These are phyloP conservation scores for Prunus mongolica DNA, from an alignment of 306 rosid genomes.

Conservation along the genomic window DNA sequence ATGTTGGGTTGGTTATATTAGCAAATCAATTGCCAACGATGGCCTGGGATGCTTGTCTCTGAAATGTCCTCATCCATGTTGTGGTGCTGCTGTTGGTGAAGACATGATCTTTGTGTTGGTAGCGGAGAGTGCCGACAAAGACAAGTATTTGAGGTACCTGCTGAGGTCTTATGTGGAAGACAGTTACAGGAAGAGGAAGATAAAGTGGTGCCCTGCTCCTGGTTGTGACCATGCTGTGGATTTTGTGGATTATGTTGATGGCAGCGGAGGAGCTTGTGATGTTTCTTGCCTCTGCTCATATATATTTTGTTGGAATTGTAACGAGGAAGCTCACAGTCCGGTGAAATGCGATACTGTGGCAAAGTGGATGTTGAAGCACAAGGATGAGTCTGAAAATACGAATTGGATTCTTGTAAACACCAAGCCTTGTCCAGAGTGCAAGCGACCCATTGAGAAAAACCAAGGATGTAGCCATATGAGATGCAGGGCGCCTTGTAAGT, in stretches of 20 bases:
- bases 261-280: slow-evolving; percentile 49
- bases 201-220: slow-evolving; percentile 93
- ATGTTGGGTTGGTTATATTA: slow-evolving; percentile 74
- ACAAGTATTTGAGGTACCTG: slow-evolving; percentile 64
- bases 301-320: slow-evolving; percentile 82
- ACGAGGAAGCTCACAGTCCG: slow-evolving; percentile 86
- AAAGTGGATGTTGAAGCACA: slow-evolving; percentile 69
- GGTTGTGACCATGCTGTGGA: slow-evolving; percentile 69
- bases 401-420: slow-evolving; percentile 90
- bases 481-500: slow-evolving; percentile 78
- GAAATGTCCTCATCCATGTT: slow-evolving; percentile 78
- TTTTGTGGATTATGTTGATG: slow-evolving; percentile 40
- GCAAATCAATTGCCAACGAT: slow-evolving; percentile 59
- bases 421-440: slow-evolving; percentile 92
- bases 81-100: slow-evolving; percentile 68
- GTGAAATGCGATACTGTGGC: slow-evolving; percentile 72
- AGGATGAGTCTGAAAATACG: slow-evolving; percentile 71
- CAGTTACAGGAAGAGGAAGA: slow-evolving; percentile 55
- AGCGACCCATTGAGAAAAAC: slow-evolving; percentile 81
- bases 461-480: slow-evolving; percentile 94
- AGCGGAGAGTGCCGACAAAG: slow-evolving; percentile 36
- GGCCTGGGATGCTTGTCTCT: slow-evolving; percentile 81
- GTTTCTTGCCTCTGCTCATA: slow-evolving; percentile 67
- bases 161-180: slow-evolving; percentile 74
- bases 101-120: slow-evolving; percentile 56